Base-by-base conservation (phyloP, 306 rosid species). In the Vicia faba region DNA sequence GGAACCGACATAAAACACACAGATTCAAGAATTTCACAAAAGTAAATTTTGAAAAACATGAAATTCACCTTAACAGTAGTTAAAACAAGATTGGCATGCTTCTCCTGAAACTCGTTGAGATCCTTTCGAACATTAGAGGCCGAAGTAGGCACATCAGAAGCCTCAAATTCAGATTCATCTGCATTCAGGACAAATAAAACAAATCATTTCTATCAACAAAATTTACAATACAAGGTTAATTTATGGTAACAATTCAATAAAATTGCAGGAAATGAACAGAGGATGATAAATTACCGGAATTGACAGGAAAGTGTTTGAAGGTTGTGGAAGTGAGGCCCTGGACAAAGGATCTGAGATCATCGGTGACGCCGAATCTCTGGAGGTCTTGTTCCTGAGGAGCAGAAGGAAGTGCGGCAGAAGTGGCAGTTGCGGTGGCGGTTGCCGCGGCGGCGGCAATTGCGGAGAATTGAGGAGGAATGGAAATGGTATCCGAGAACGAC, bases 21-120 rank as follows among this genome's bases (percentile, higher is more conserved):
- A 25, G 54, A 43, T 60, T 1, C 18, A 60, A 36, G 26, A 38
- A 41, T 50, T 1, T 11, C 14, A 19, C 5, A 57, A 49, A 43
- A 18, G n/a, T 14, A n/a, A 36, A 54, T 7, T 38, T 3, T 11
- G 3, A 51, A 18, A 61, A 19, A 5, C n/a, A 12, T 14, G n/a
- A 46, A 79, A 76, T 69, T 81, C 70, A 91, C 99, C 97, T 86
- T 95, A 48, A 91, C 97, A 70, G 91, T 68, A 12, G 92, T 86
- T 70, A 95, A 88, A 70, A 95, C 95, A 59, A 95, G 74, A 60
- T 83, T 95, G 29, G 99, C 99, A 78, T 95, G 99, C 54, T 82
- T 84, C 84, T 95, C 99, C 80, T 95, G 99, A 86, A 96, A 95
- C 75, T 88, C 97, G 51, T 86, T 86, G 74, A 90, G 97, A 86